These are phyloP conservation scores for Coemansia sp. DNA, from an alignment of 192 early-diverging fungal genomes.

Conservation along the genomic window DNA sequence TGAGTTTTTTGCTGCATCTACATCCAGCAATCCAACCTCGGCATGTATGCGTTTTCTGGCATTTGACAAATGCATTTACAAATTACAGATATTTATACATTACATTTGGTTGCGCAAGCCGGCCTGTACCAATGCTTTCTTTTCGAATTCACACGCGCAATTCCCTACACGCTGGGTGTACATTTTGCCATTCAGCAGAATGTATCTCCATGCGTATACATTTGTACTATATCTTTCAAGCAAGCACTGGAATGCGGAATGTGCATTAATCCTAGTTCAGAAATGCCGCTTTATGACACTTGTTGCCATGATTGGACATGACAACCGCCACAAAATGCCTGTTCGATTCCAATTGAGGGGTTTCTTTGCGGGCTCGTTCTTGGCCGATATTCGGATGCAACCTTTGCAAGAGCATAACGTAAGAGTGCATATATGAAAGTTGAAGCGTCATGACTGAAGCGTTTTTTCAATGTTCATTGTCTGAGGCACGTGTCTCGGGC, in stretches of 20 bases:
- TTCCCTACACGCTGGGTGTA: not conserved
- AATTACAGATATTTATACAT: not conserved
- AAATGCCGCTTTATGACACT: not conserved
- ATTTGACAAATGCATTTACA: not conserved
- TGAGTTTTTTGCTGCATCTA: not conserved
- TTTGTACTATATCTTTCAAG: not conserved
- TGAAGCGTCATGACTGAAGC: slow-evolving; percentile 6
- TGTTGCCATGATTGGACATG: not conserved
- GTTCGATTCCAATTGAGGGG: not conserved
- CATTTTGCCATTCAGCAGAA: not conserved
- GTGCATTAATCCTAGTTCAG: not conserved
- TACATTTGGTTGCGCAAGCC: not conserved
- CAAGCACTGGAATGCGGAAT: not conserved
- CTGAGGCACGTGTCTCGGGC: not conserved
- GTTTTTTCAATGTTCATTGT: slow-evolving; percentile 3
- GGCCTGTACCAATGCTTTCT: not conserved
- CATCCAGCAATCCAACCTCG: not conserved
- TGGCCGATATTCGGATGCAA: not conserved
- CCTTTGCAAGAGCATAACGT: slow-evolving; percentile 4
- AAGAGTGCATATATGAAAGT: slow-evolving; percentile 24
- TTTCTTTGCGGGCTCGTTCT: not conserved
- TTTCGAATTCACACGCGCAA: not conserved
- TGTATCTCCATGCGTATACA: not conserved
- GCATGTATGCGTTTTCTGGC: not conserved
- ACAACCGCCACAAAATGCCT: not conserved